Evolutionary conservation across 805 yeast genomes (phyloP).

Genomic region (Suhomyces sp.): DNA sequence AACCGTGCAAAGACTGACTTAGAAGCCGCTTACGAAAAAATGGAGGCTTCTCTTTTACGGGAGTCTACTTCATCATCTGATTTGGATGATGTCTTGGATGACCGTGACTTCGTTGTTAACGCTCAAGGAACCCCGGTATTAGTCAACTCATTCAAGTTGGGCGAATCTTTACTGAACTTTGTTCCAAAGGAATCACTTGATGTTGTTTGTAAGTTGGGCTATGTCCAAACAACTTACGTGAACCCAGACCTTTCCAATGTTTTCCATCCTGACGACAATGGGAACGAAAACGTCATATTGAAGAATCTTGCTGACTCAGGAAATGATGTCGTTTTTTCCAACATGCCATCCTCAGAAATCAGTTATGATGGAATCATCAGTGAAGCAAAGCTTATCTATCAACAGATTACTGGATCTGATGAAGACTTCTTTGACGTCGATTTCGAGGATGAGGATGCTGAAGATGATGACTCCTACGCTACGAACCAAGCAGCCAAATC

Average conservation of each 20-base stretch:
- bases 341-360: constrained; percentile 80
- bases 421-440: constrained; percentile 97
- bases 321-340: constrained; percentile 35
- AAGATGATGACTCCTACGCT: constrained; percentile 13
- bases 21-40: constrained; percentile 73
- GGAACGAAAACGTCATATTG: constrained; percentile 14
- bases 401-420: constrained; percentile 82
- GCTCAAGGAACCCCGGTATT: constrained; percentile 57
- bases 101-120: constrained; percentile 34
- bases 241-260: constrained; percentile 40
- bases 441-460: constrained; percentile 90
- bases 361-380: constrained; percentile 89
- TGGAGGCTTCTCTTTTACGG: constrained; percentile 78
- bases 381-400: constrained; percentile 74
- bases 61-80: constrained; percentile 61
- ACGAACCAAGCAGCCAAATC: constrained; percentile 5
- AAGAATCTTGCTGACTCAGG: constrained; percentile 17
- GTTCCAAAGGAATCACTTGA: constrained; percentile 71
- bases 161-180: constrained; percentile 80
- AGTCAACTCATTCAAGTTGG: constrained; percentile 78
- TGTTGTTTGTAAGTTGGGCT: constrained; percentile 42
- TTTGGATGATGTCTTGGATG: constrained; percentile 40
- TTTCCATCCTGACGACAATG: constrained; percentile 26
- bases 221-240: constrained; percentile 36
- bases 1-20: constrained; percentile 72